Base-by-base conservation (phyloP, 768 basidiomycete species). In the Lentinula aciculospora region DNA sequence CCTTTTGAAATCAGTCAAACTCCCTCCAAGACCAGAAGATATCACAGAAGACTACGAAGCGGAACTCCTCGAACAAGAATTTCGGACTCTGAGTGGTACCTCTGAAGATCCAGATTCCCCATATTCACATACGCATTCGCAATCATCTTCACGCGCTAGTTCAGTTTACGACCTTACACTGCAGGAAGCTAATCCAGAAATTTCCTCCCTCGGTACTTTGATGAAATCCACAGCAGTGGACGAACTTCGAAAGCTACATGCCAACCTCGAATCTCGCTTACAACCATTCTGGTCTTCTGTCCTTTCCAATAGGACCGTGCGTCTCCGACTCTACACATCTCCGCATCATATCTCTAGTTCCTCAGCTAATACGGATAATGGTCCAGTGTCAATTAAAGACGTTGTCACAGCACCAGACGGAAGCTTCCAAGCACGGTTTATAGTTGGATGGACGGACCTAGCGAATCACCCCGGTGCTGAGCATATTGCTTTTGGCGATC, bases 241-340 rank as follows among this genome's bases (percentile, higher is more conserved):
- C 5, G 71, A 77, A 21, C 66, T 88, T 17, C 79, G 75, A 3
- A 77, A 80, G 25, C 76, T 87, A 53, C 87, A 94, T 61, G 75
- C 76, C 12, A 95, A 94, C 64, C 77, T 96, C 4, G 89, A 93
- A 66, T 69, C 78, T 4, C 84, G 94, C 0, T 72, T 96, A 25
- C 83, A 81, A 48, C 83, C 86, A 0, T 94, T 96, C 71, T 94
- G 91, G 91, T 81, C 86, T 2, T 83, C 85, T 3, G 83, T 82
- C 0, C 73, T 95, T 0, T 65, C 87, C 9, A 76, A 81, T 25
- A 81, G 92, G 17, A 78, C 71, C 2, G 73, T 94, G 7, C 79
- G 81, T 15, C 64, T 94, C n/a, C 88, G 81, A 63, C 71, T 81
- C 3, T 72, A 54, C 27, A 42, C 58, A 10, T 51, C 69, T 6